phyloP scores from a whole-genome alignment of 345 rosid species.

The Litchi chinensis region DNA sequence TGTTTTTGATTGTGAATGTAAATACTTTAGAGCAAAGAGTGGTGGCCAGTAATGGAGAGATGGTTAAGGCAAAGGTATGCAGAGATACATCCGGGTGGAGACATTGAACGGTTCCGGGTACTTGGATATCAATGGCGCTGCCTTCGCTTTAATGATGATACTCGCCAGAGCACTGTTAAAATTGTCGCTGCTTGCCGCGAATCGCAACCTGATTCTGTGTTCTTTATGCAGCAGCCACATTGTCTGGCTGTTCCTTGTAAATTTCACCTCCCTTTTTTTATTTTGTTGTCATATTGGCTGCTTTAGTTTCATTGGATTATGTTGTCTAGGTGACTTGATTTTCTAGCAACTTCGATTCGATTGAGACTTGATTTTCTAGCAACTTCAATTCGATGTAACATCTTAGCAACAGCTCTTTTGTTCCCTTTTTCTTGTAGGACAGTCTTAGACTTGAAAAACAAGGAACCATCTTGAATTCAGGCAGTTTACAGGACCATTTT shows the following conservation, averaged over 20 bases:
- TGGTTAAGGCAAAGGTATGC: slow-evolving; percentile 73
- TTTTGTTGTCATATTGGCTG: neutral
- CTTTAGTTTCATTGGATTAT: neutral
- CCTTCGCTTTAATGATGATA: slow-evolving; percentile 74
- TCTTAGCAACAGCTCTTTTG: neutral
- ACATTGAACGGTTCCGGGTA: slow-evolving; percentile 45
- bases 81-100: slow-evolving; percentile 41
- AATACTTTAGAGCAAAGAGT: slow-evolving; percentile 42
- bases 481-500: neutral
- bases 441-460: neutral
- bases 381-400: no score
- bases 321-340: no score
- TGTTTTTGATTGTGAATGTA: neutral
- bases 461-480: neutral
- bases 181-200: slow-evolving; percentile 69
- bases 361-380: no score
- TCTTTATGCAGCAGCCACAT: slow-evolving; percentile 77
- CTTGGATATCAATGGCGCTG: slow-evolving; percentile 91
- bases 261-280: slow-evolving; percentile 4
- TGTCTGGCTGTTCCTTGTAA: slow-evolving; percentile 93
- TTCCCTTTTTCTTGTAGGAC: neutral
- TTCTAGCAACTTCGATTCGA: neutral
- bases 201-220: slow-evolving; percentile 51
- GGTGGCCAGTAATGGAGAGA: slow-evolving; percentile 73
- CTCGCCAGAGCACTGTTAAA: slow-evolving; percentile 89